A percentile compares a stretch with the other conserved stretches of the same genome.
These are phyloP conservation scores for Saccharomyces pastorianus DNA, from an alignment of 1,139 yeast species.

Conservation along the genomic window DNA sequence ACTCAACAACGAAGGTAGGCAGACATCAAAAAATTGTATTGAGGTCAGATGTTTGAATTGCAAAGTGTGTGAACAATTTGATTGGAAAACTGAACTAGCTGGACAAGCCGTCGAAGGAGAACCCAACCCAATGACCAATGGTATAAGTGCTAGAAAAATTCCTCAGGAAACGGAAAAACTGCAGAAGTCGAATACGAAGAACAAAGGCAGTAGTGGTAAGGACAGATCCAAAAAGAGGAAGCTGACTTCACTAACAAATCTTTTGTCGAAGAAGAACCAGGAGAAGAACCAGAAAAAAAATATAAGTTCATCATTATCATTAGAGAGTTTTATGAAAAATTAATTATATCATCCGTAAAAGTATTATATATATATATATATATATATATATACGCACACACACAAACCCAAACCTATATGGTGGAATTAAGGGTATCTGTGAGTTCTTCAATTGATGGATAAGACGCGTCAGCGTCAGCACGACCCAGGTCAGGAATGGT, in stretches of 20 bases:
- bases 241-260: slow-evolving; percentile 28
- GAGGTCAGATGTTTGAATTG: background rate
- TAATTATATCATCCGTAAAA: slow-evolving; percentile 3
- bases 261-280: slow-evolving; percentile 40
- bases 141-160: slow-evolving; percentile 16
- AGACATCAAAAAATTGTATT: background rate
- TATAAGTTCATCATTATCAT: slow-evolving; percentile 33
- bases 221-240: slow-evolving; percentile 35
- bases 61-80: background rate
- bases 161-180: too few relatives aligned
- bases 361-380: background rate
- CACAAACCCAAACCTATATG: background rate
- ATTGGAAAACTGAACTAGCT: background rate
- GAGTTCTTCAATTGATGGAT: slow-evolving; percentile 6
- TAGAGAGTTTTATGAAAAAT: slow-evolving; percentile 43
- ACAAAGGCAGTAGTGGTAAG: slow-evolving; percentile 35
- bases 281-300: slow-evolving; percentile 31
- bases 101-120: background rate
- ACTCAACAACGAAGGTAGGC: background rate
- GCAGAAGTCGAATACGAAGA: slow-evolving; percentile 18
- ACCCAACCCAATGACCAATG: slow-evolving; percentile 19
- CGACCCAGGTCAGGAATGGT: slow-evolving; percentile 1
- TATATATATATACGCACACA: too few relatives aligned
- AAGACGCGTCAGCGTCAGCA: slow-evolving; percentile 3
- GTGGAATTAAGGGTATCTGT: slow-evolving; percentile 5